Conservation (phyloP, 2,329 filamentous ascomycete species). For the Allantophomopsis lycopodina region DNA sequence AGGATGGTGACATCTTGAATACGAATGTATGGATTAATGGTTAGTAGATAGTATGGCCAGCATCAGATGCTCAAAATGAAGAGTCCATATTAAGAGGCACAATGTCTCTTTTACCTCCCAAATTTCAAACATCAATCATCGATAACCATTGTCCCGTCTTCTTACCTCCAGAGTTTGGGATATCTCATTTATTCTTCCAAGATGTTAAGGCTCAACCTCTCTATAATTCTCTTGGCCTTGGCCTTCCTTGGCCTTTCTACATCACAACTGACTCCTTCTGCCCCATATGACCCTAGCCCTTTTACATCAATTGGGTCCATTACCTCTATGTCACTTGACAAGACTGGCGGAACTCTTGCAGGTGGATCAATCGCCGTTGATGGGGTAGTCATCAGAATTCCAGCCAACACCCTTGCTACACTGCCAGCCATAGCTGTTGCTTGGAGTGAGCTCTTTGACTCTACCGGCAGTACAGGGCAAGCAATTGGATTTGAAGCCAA, state of each 20-base stretch:
- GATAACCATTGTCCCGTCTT: too few relatives aligned
- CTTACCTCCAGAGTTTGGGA: too few relatives aligned
- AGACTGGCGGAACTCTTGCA: conserved; percentile 5
- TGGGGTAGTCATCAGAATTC: conserved; percentile 6
- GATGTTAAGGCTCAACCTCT: too few relatives aligned
- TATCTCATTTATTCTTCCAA: too few relatives aligned
- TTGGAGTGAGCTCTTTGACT: conserved; percentile 9
- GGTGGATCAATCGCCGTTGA: conserved; percentile 10
- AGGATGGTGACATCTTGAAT: too few relatives aligned
- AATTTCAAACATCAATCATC: too few relatives aligned
- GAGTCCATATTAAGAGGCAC: too few relatives aligned
- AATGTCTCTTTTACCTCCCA: too few relatives aligned
- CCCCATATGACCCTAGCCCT: conserved; percentile 8
- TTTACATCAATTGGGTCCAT: conserved; percentile 8
- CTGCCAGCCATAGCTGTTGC: conserved; percentile 10
- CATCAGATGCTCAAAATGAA: too few relatives aligned
- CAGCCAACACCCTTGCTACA: conserved; percentile 9
- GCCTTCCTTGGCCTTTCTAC: neutral
- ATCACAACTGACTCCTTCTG: neutral
- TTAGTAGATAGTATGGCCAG: too few relatives aligned
- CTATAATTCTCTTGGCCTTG: too few relatives aligned
- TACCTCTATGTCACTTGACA: conserved; percentile 1
- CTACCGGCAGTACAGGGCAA: conserved; percentile 1
- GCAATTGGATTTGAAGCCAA: neutral
- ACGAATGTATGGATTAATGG: too few relatives aligned